Percentiles rank a stretch among this genome's conserved stretches.
Conservation (phyloP, 2,329 filamentous ascomycete species). For the Apiospora pterosperma region DNA sequence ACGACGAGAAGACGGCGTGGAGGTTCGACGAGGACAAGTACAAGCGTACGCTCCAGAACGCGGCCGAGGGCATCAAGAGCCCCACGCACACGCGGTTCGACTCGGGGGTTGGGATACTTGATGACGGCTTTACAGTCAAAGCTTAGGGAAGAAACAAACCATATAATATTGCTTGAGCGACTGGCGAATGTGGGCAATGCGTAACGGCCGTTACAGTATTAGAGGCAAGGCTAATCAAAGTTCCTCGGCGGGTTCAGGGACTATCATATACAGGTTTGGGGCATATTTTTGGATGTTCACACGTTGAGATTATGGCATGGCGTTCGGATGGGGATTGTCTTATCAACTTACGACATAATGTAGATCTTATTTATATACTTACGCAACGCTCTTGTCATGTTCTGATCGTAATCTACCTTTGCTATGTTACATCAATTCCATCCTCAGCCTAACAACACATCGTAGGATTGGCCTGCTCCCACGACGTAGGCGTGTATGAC, state of each 20-base stretch:
- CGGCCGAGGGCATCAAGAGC: constrained; percentile 16
- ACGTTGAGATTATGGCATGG: neutral
- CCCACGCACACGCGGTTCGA: constrained; percentile 22
- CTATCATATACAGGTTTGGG: too few relatives aligned
- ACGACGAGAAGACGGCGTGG: constrained; percentile 16
- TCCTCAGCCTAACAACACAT: too few relatives aligned
- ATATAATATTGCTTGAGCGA: too few relatives aligned
- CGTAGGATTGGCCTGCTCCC: too few relatives aligned
- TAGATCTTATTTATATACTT: neutral
- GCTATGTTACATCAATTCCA: too few relatives aligned
- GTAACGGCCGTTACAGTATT: neutral
- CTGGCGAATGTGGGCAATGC: neutral
- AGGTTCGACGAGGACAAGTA: constrained; percentile 23
- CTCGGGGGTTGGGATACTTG: constrained; percentile 17
- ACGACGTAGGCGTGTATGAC: too few relatives aligned
- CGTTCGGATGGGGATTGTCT: neutral
- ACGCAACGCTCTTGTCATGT: too few relatives aligned
- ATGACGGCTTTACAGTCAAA: neutral
- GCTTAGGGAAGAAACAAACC: neutral
- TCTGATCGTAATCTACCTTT: too few relatives aligned
- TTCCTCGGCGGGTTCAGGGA: neutral
- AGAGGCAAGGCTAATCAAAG: neutral
- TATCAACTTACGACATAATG: too few relatives aligned
- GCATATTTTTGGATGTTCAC: too few relatives aligned
- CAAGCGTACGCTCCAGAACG: constrained; percentile 11